Evolutionary conservation across 441 rosid species (phyloP).

Genomic region (Bocquillonia castaneifolia): DNA sequence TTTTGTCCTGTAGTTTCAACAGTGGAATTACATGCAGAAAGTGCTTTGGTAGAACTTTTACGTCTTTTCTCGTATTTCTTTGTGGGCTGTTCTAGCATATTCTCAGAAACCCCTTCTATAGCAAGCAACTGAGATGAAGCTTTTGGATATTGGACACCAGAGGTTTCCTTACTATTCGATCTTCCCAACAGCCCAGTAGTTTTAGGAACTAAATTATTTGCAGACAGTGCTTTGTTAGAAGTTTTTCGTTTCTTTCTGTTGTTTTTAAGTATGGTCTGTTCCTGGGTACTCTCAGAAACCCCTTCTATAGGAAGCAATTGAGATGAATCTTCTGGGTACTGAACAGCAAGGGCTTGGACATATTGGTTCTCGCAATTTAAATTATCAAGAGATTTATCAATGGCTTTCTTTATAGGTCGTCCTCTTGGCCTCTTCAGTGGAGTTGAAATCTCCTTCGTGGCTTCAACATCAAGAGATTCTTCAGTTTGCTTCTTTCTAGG

Average conservation of each 20-base stretch:
- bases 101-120: neutral
- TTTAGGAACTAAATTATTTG: slow-evolving; percentile 30
- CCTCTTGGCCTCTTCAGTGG: slow-evolving; percentile 44
- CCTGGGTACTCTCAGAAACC: slow-evolving; percentile 28
- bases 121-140: slow-evolving; percentile 19
- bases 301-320: slow-evolving; percentile 33
- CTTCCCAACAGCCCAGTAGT: slow-evolving; percentile 29
- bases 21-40: slow-evolving; percentile 25
- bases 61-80: slow-evolving; percentile 11
- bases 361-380: slow-evolving; percentile 30
- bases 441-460: slow-evolving; percentile 22
- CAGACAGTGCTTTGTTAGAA: slow-evolving; percentile 19
- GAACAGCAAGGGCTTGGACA: slow-evolving; percentile 41
- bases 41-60: slow-evolving; percentile 20
- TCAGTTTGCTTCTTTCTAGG: slow-evolving; percentile 31
- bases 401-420: slow-evolving; percentile 49
- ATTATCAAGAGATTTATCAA: slow-evolving; percentile 27
- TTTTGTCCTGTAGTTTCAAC: slow-evolving; percentile 27
- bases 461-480: slow-evolving; percentile 23
- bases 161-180: slow-evolving; percentile 24
- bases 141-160: slow-evolving; percentile 23
- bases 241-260: slow-evolving; percentile 23
- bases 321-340: slow-evolving; percentile 40
- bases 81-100: too few relatives aligned
- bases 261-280: slow-evolving; percentile 28